A percentile compares a stretch with the other conserved stretches of the same genome.
phyloP scores from a whole-genome alignment of 306 rosid genomes.

The Lathyrus tuberosus region DNA sequence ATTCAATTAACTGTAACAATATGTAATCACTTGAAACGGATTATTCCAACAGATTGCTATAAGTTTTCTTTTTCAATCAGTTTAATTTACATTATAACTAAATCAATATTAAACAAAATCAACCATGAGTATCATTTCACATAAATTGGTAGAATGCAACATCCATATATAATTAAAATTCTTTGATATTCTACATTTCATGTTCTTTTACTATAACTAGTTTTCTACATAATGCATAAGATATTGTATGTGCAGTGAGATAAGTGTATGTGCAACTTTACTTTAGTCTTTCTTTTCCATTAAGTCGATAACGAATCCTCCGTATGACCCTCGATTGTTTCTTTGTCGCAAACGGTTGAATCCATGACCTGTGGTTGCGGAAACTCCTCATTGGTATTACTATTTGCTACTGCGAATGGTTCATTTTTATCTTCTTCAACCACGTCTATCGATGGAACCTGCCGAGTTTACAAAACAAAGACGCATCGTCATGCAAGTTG shows the following conservation, averaged over 20 bases:
- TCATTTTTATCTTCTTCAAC: slow-evolving; percentile 22
- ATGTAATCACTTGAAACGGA: too few species aligned
- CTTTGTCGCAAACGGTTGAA: slow-evolving; percentile 13
- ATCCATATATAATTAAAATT: too few species aligned
- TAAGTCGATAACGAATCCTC: slow-evolving; percentile 9
- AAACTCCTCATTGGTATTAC: background rate
- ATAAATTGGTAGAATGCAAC: too few species aligned
- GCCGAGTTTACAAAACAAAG: background rate
- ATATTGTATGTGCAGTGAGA: slow-evolving; percentile 29
- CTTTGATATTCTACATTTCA: too few species aligned
- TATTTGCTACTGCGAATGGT: background rate
- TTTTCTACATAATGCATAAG: background rate
- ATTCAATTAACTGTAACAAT: too few species aligned
- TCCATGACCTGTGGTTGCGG: background rate
- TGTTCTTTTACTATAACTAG: background rate
- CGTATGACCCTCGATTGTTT: slow-evolving; percentile 20
- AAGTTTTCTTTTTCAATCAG: too few species aligned
- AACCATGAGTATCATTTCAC: too few species aligned
- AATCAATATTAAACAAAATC: too few species aligned
- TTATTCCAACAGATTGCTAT: too few species aligned
- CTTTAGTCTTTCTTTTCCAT: background rate
- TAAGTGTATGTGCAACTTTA: background rate
- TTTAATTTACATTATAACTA: too few species aligned
- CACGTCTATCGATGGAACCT: slow-evolving; percentile 17
- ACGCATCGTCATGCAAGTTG: background rate